A percentile compares a stretch with the other conserved stretches of the same genome.
phyloP scores from a whole-genome alignment of 2,329 filamentous ascomycete genomes.

The Ambrosiella beaveri region DNA sequence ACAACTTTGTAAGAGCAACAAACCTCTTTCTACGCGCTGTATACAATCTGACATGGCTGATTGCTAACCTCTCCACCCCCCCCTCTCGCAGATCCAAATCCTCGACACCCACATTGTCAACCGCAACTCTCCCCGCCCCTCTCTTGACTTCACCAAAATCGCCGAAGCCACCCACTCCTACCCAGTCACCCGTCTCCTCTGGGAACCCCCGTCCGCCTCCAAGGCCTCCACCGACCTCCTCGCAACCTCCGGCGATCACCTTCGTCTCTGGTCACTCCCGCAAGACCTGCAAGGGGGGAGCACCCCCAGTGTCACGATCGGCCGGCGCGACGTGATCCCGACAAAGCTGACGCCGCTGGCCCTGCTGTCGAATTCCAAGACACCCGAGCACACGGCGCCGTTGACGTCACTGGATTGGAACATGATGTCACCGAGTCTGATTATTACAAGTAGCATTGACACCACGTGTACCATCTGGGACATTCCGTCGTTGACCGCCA shows the following conservation, averaged over 20 bases:
- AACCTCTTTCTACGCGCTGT: no score
- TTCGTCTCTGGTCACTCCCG: slow-evolving; percentile 85
- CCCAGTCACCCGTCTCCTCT: slow-evolving; percentile 83
- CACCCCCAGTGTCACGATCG: slow-evolving; percentile 51
- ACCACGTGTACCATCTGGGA: slow-evolving; percentile 99
- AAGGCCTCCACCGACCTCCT: slow-evolving; percentile 92
- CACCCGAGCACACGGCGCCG: slow-evolving; percentile 90
- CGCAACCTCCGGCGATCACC: slow-evolving; percentile 85
- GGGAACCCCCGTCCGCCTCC: slow-evolving; percentile 87
- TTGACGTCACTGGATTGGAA: slow-evolving; percentile 98
- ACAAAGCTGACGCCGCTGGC: slow-evolving; percentile 83
- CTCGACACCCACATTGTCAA: slow-evolving; percentile 68
- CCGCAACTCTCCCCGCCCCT: slow-evolving; percentile 54
- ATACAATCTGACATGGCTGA: neutral
- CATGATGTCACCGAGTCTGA: slow-evolving; percentile 84
- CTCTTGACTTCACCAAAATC: slow-evolving; percentile 78
- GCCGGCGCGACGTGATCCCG: slow-evolving; percentile 40
- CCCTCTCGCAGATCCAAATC: slow-evolving; percentile 66
- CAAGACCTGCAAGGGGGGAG: slow-evolving; percentile 49
- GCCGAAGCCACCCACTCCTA: slow-evolving; percentile 97
- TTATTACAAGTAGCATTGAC: slow-evolving; percentile 97
- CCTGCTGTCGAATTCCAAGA: slow-evolving; percentile 92
- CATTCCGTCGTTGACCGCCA: slow-evolving; percentile 90
- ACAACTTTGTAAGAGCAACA: slow-evolving; percentile 63
- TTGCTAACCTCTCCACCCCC: neutral